Evolutionary conservation across 768 basidiomycete genomes (phyloP), one percentile per base, ranked within the genome.

Genomic region (Pisolithus albus): DNA sequence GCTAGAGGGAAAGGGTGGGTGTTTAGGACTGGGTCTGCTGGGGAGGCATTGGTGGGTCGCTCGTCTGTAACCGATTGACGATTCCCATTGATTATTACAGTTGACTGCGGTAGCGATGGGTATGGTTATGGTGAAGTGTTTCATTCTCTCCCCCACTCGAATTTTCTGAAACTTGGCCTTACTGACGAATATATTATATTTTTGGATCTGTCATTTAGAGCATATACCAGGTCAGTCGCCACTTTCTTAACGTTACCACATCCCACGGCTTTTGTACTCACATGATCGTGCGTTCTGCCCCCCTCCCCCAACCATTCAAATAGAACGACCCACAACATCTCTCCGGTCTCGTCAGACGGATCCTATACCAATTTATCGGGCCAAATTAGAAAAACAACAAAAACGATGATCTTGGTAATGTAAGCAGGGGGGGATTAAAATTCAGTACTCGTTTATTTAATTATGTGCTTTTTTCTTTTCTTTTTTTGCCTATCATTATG

Each of bases 351-450:
- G 88, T 93, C 5, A 74, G 90, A 55, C 75, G 84, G 52, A 80
- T 93, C 56, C 56, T 93, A 60, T 94, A 92, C 64, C 91, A 94
- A 61, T 89, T 93, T 54, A 82, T 94, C 61, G 92, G 92, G 3
- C 88, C 91, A 1, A 92, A 92, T 66, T 92, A 54, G 21, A 23
- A 23, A 23, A 56, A n/a, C 26, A 26, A 23, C 21, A 34, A 15
- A 15, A 34, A 23, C 10, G 30, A 34, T 34, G 2, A 34, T 34
- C 10, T 34, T 13, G 32, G 32, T 34, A 34, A 34, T 34, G 32
- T 34, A 13, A 34, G 11, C 2, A 3, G 32, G 32, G 10, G 5
- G n/a, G n/a, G n/a, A n/a, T n/a, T n/a, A n/a, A n/a, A n/a, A n/a
- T n/a, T n/a, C n/a, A n/a, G n/a, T n/a, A n/a, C n/a, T n/a, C n/a